phyloP scores from a whole-genome alignment of 768 basidiomycete species.

The Rhizopogon rudus region DNA sequence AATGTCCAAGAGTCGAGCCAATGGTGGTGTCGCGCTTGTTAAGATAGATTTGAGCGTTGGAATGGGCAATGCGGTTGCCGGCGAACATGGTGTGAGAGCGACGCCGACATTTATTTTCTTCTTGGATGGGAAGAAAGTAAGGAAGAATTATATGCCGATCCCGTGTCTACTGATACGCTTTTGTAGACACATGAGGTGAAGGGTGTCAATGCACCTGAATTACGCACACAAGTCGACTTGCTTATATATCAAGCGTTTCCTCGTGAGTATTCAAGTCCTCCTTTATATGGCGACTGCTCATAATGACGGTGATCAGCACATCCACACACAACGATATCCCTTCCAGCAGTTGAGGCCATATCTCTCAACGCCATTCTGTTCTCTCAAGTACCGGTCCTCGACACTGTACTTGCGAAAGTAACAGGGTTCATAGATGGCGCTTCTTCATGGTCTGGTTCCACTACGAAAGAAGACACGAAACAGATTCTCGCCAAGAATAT shows the following conservation, averaged over 20 bases:
- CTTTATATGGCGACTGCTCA: not conserved
- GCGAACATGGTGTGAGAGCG: conserved; percentile 59
- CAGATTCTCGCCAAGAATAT: conserved; percentile 43
- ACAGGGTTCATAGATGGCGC: conserved; percentile 53
- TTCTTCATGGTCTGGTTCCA: conserved; percentile 28
- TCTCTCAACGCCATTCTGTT: conserved; percentile 76
- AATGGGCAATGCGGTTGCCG: conserved; percentile 53
- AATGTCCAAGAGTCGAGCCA: conserved; percentile 46
- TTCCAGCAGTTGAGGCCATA: conserved; percentile 57
- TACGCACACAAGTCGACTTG: conserved; percentile 69
- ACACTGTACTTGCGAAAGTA: conserved; percentile 60
- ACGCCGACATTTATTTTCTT: conserved; percentile 94
- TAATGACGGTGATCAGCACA: conserved; percentile 51
- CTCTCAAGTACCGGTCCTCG: conserved; percentile 62
- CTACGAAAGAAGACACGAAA: conserved; percentile 37
- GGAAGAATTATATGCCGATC: not conserved
- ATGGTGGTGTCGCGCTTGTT: conserved; percentile 62
- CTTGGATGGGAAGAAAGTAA: conserved; percentile 66
- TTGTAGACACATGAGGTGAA: conserved; percentile 64
- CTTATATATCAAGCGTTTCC: conserved; percentile 76
- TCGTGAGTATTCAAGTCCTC: conserved; percentile 43
- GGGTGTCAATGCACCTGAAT: conserved; percentile 64
- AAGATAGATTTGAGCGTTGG: conserved; percentile 81
- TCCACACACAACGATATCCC: conserved; percentile 55
- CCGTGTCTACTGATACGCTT: not conserved